These are phyloP conservation scores for Sungouiozyma intestinalis DNA, from an alignment of 805 yeast species.

Conservation along the genomic window DNA sequence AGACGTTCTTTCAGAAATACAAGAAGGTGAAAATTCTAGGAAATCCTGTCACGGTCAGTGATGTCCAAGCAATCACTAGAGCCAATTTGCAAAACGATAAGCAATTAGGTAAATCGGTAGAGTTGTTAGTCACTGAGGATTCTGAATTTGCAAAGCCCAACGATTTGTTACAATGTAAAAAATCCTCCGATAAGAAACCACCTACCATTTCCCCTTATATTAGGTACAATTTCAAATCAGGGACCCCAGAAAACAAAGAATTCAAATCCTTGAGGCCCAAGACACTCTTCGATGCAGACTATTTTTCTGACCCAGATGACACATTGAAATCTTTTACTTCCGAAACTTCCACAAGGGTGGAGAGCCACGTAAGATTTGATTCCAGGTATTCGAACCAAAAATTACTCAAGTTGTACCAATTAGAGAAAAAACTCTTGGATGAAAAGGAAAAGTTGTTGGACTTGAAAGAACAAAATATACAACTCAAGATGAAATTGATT, in stretches of 20 bases:
- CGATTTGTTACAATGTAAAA: neutral
- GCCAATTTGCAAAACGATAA: neutral
- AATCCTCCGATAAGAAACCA: too few species aligned
- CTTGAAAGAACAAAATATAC: constrained; percentile 3
- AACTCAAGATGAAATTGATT: constrained; percentile 2
- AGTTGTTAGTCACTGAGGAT: neutral
- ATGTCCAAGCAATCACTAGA: neutral
- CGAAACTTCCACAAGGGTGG: neutral
- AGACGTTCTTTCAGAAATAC: neutral
- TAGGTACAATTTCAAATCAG: neutral
- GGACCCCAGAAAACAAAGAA: neutral
- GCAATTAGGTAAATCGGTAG: neutral
- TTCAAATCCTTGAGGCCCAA: neutral
- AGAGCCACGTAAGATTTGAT: neutral
- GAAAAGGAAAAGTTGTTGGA: constrained; percentile 2
- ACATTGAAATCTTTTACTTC: neutral
- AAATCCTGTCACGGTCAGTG: constrained; percentile 1
- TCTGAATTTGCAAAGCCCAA: neutral
- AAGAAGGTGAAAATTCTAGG: neutral
- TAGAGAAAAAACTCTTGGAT: constrained; percentile 1
- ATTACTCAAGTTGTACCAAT: neutral
- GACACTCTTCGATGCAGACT: neutral
- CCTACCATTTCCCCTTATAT: neutral
- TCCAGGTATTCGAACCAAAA: neutral
- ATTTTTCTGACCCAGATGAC: neutral